A percentile compares a stretch with the other conserved stretches of the same genome.
Conservation (phyloP, 2,329 filamentous ascomycete species). For the Penicillium sclerotigenum region DNA sequence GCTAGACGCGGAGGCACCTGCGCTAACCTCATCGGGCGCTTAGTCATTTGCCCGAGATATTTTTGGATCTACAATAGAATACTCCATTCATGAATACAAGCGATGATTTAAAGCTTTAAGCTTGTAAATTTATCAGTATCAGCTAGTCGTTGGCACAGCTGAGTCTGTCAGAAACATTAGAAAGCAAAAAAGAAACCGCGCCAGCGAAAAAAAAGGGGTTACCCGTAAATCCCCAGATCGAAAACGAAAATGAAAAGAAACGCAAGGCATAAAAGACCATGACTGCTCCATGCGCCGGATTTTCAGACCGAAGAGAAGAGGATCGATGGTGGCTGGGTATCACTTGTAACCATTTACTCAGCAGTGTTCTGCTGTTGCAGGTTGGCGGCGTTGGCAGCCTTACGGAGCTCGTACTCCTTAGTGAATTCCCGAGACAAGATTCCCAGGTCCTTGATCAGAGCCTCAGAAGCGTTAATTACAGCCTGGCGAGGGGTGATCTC, state of each 20-base stretch:
- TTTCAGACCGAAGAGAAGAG: slow-evolving; percentile 8
- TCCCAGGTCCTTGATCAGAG: slow-evolving; percentile 76
- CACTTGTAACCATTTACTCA: slow-evolving; percentile 17
- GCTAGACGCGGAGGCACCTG: slow-evolving; percentile 26
- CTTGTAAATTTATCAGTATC: not conserved
- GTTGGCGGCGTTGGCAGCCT: slow-evolving; percentile 67
- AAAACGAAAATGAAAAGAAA: slow-evolving; percentile 7
- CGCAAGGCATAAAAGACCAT: slow-evolving; percentile 10
- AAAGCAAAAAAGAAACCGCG: not conserved
- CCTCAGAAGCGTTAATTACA: slow-evolving; percentile 73
- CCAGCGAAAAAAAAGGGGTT: not conserved
- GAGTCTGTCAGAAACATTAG: not conserved
- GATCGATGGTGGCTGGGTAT: not conserved
- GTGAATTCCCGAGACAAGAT: slow-evolving; percentile 84
- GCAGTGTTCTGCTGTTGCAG: slow-evolving; percentile 45
- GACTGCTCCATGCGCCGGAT: slow-evolving; percentile 24
- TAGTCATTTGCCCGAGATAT: slow-evolving; percentile 17
- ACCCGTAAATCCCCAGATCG: not conserved
- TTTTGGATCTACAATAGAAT: slow-evolving; percentile 1
- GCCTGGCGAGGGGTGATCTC: slow-evolving; percentile 84
- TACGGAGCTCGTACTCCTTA: slow-evolving; percentile 84
- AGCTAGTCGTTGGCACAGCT: slow-evolving; percentile 2
- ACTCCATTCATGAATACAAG: not conserved
- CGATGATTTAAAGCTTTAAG: not conserved
- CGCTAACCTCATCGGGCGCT: slow-evolving; percentile 24